phyloP scores from a whole-genome alignment of 768 basidiomycete genomes.

The Dioszegia aurantiaca region DNA sequence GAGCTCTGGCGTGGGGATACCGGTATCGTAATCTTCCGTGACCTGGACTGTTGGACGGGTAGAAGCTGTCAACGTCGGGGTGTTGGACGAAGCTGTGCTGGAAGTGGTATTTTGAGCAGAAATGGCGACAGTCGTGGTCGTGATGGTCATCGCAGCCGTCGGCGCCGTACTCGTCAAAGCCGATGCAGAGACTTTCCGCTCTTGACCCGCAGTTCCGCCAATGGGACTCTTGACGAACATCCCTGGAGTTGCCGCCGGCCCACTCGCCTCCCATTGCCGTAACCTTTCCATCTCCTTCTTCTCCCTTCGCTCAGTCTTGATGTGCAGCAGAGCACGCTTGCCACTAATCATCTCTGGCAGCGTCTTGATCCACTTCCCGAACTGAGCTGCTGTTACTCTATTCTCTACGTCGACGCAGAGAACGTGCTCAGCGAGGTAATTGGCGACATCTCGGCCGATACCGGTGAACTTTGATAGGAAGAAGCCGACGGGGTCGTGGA shows the following conservation, averaged over 20 bases:
- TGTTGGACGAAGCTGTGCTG: slow-evolving; percentile 11
- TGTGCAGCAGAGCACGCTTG: slow-evolving; percentile 38
- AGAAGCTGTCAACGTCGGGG: slow-evolving; percentile 24
- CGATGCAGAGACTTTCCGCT: slow-evolving; percentile 30
- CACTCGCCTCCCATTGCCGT: slow-evolving; percentile 3
- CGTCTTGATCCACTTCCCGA: slow-evolving; percentile 79
- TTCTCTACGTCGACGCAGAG: slow-evolving; percentile 71
- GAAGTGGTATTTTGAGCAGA: neutral
- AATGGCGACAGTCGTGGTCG: neutral
- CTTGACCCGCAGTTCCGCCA: slow-evolving; percentile 16
- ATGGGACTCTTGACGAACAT: slow-evolving; percentile 40
- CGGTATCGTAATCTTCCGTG: slow-evolving; percentile 15
- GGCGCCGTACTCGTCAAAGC: slow-evolving; percentile 40
- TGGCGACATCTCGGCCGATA: slow-evolving; percentile 65
- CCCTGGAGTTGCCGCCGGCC: slow-evolving; percentile 9
- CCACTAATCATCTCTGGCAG: slow-evolving; percentile 68
- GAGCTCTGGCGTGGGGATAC: slow-evolving; percentile 31
- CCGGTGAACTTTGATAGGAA: slow-evolving; percentile 84
- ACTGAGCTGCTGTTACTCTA: slow-evolving; percentile 74
- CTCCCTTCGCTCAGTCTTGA: slow-evolving; percentile 31
- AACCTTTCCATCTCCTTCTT: slow-evolving; percentile 10
- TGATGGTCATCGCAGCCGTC: neutral
- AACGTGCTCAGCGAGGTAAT: slow-evolving; percentile 76
- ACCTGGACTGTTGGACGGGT: slow-evolving; percentile 23
- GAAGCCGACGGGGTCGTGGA: slow-evolving; percentile 73